These are phyloP conservation scores for Quercus wislizeni DNA, from an alignment of 306 rosid genomes.

Conservation along the genomic window DNA sequence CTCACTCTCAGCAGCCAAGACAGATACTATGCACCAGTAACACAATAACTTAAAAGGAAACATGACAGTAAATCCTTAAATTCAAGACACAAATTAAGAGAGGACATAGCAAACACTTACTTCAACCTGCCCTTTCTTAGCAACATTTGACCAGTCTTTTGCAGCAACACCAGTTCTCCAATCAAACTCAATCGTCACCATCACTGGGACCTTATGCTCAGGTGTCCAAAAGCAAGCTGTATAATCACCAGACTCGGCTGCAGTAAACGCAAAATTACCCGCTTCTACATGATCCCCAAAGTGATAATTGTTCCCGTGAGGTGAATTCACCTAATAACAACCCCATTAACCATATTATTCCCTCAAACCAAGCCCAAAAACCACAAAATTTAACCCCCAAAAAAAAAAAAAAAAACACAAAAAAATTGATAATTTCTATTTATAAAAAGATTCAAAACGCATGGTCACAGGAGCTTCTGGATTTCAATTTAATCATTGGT, in stretches of 20 bases:
- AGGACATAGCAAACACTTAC: constrained; percentile 41
- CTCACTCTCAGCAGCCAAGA: neutral
- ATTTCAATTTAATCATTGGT: too few species aligned
- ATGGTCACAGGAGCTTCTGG: too few species aligned
- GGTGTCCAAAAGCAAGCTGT: constrained; percentile 69
- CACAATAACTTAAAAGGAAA: neutral
- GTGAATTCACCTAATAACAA: constrained; percentile 67
- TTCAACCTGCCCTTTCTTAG: constrained; percentile 87
- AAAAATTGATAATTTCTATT: neutral
- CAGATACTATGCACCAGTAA: neutral
- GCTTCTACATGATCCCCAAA: constrained; percentile 55
- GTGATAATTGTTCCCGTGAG: constrained; percentile 63
- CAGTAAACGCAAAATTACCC: constrained; percentile 81
- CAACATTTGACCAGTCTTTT: constrained; percentile 90
- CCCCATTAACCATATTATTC: constrained; percentile 32
- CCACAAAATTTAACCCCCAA: neutral
- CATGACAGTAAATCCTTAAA: neutral
- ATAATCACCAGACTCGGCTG: constrained; percentile 73
- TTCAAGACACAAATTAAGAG: neutral
- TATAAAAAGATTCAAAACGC: too few species aligned
- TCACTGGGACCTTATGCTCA: constrained; percentile 34
- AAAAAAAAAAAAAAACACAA: neutral
- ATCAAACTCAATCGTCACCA: constrained; percentile 64
- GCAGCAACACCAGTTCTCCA: constrained; percentile 91
- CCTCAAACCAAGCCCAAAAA: constrained; percentile 16